Conservation (phyloP, 2,329 filamentous ascomycete genomes). For the Verticillium klebahnii region DNA sequence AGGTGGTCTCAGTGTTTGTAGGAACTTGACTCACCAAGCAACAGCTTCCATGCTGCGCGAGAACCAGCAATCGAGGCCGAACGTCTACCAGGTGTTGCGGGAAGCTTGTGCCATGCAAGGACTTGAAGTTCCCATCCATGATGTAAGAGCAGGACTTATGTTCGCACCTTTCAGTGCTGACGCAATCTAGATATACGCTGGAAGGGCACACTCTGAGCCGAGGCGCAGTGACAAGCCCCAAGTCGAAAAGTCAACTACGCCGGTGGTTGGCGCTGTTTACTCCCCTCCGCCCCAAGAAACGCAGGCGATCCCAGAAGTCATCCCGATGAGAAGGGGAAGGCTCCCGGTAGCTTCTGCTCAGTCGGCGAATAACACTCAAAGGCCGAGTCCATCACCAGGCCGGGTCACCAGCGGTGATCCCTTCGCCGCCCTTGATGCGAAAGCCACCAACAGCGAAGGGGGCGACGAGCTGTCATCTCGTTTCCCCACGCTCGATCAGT, state of each 20-base stretch:
- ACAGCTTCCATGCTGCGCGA: conserved; percentile 87
- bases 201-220: conserved; percentile 59
- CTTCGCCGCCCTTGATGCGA: conserved; percentile 82
- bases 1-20: background rate
- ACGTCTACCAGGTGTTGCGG: conserved; percentile 87
- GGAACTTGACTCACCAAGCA: conserved; percentile 12
- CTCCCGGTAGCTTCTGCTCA: conserved; percentile 41
- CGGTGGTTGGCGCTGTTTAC: conserved; percentile 75
- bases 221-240: conserved; percentile 47
- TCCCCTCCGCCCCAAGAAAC: conserved; percentile 68
- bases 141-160: conserved; percentile 53
- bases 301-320: conserved; percentile 77
- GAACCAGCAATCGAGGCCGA: conserved; percentile 71
- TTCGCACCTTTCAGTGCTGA: conserved; percentile 16
- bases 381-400: conserved; percentile 64
- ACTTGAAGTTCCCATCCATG: conserved; percentile 78
- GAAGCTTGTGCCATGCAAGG: conserved; percentile 89
- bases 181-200: conserved; percentile 64
- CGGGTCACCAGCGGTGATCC: conserved; percentile 72
- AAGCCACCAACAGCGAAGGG: conserved; percentile 42
- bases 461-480: conserved; percentile 76
- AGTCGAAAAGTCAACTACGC: conserved; percentile 48
- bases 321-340: conserved; percentile 87
- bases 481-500: conserved; percentile 91
- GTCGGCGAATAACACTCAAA: conserved; percentile 40